A percentile compares a stretch with the other conserved stretches of the same genome.
Evolutionary conservation across 2,329 filamentous ascomycete species (phyloP).

Genomic region (Penicillium sp.): DNA sequence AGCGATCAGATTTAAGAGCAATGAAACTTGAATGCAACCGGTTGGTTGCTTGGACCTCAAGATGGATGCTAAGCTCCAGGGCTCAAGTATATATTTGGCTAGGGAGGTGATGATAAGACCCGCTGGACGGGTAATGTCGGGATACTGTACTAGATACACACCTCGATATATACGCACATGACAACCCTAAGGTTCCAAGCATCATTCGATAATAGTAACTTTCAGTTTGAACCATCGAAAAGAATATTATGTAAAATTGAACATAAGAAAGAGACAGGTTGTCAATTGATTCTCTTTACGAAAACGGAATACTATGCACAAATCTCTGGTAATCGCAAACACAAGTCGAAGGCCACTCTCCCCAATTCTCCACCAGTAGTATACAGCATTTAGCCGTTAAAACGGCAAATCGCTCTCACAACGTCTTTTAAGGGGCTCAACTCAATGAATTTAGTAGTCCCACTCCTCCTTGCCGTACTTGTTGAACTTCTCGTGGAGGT

Average conservation of each 20-base stretch:
- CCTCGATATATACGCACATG: no score
- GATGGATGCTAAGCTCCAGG: no score
- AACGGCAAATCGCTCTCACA: slow-evolving; percentile 13
- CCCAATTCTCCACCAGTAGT: slow-evolving; percentile 28
- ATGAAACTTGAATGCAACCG: no score
- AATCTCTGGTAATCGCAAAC: slow-evolving; percentile 27
- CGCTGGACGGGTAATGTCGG: background rate
- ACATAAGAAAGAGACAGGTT: slow-evolving; percentile 26
- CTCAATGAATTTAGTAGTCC: slow-evolving; percentile 35
- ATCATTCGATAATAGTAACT: background rate
- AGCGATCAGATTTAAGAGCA: no score
- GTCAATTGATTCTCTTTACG: slow-evolving; percentile 31
- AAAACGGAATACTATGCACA: slow-evolving; percentile 37
- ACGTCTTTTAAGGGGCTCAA: slow-evolving; percentile 16
- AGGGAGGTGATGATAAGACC: background rate
- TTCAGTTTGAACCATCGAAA: background rate
- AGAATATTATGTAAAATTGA: background rate
- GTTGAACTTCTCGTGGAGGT: slow-evolving; percentile 96
- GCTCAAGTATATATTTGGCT: no score
- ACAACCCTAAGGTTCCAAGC: no score
- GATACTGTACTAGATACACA: background rate
- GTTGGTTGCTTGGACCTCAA: no score
- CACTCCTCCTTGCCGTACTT: slow-evolving; percentile 99
- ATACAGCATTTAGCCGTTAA: slow-evolving; percentile 31
- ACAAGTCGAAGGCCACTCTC: slow-evolving; percentile 19